A percentile compares a stretch with the other conserved stretches of the same genome.
These are phyloP conservation scores for Silene latifolia DNA, from an alignment of 148 eudicot species.

Conservation along the genomic window DNA sequence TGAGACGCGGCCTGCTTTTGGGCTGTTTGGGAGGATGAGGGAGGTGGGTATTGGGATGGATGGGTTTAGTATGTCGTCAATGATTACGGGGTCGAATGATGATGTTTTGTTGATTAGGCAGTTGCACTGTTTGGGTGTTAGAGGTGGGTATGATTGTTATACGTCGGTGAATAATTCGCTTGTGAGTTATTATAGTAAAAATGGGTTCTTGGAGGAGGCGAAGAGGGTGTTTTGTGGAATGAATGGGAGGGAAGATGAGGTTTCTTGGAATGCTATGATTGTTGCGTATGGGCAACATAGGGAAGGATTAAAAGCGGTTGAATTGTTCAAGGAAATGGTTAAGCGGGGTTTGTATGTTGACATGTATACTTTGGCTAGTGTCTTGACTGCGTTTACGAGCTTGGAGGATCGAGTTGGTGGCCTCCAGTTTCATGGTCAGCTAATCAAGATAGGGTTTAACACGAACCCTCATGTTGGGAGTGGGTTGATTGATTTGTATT, in stretches of 20 bases:
- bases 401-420: slow-evolving; percentile 61
- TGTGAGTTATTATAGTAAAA: slow-evolving; percentile 50
- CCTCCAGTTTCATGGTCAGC: slow-evolving; percentile 58
- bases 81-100: slow-evolving; percentile 42
- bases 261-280: slow-evolving; percentile 83
- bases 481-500: slow-evolving; percentile 68
- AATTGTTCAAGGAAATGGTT: slow-evolving; percentile 60
- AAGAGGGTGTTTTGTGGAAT: slow-evolving; percentile 43
- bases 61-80: slow-evolving; percentile 61
- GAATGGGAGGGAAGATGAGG: slow-evolving; percentile 54
- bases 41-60: slow-evolving; percentile 43
- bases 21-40: slow-evolving; percentile 45
- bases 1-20: slow-evolving; percentile 28
- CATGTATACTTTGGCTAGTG: slow-evolving; percentile 78
- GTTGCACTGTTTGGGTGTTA: slow-evolving; percentile 47
- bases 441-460: slow-evolving; percentile 62
- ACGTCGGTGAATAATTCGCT: slow-evolving; percentile 60
- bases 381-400: slow-evolving; percentile 71
- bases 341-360: slow-evolving; percentile 41
- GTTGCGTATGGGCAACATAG: slow-evolving; percentile 59
- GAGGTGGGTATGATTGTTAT: slow-evolving; percentile 57
- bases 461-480: slow-evolving; percentile 63
- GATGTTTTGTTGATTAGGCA: slow-evolving; percentile 40
- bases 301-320: slow-evolving; percentile 51
- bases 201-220: slow-evolving; percentile 50